A percentile compares a stretch with the other conserved stretches of the same genome.
These are phyloP conservation scores for Flaveria robusta DNA, from an alignment of 129 eudicot species.

Conservation along the genomic window DNA sequence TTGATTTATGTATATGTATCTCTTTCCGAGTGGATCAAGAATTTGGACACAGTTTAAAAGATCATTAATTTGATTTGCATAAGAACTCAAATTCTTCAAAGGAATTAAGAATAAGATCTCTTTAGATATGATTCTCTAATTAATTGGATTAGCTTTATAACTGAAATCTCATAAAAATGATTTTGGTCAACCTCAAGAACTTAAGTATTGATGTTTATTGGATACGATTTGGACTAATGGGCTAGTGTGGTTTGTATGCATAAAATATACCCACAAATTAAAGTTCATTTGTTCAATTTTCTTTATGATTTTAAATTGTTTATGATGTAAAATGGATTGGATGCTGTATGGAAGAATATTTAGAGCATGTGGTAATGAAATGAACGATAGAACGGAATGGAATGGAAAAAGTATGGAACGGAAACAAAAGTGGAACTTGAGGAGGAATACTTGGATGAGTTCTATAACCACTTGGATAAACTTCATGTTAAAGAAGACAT, in stretches of 20 bases:
- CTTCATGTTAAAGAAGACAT: no score
- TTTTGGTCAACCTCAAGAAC: slow-evolving; percentile 35
- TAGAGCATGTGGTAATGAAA: not conserved
- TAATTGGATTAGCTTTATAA: slow-evolving; percentile 4
- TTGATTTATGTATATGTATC: slow-evolving; percentile 11
- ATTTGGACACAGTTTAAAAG: not conserved
- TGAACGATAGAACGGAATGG: not conserved
- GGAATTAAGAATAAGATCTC: slow-evolving; percentile 38
- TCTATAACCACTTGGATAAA: no score
- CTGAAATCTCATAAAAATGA: slow-evolving; percentile 14
- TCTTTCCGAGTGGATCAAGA: slow-evolving; percentile 21
- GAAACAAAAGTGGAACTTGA: not conserved
- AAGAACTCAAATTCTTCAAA: slow-evolving; percentile 19
- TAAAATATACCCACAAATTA: not conserved
- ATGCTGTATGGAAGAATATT: not conserved
- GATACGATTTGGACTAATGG: slow-evolving; percentile 28
- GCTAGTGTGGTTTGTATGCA: slow-evolving; percentile 2
- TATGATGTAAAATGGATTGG: not conserved
- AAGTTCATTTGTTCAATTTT: not conserved
- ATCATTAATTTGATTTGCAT: slow-evolving; percentile 23
- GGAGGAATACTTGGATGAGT: no score
- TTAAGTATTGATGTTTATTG: slow-evolving; percentile 17
- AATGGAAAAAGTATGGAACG: not conserved
- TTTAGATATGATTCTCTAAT: slow-evolving; percentile 38
- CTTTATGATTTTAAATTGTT: not conserved